Percentiles rank a stretch among this genome's conserved stretches.
phyloP scores from a whole-genome alignment of 176 grass and related monocot genomes.

The Paspalum notatum region DNA sequence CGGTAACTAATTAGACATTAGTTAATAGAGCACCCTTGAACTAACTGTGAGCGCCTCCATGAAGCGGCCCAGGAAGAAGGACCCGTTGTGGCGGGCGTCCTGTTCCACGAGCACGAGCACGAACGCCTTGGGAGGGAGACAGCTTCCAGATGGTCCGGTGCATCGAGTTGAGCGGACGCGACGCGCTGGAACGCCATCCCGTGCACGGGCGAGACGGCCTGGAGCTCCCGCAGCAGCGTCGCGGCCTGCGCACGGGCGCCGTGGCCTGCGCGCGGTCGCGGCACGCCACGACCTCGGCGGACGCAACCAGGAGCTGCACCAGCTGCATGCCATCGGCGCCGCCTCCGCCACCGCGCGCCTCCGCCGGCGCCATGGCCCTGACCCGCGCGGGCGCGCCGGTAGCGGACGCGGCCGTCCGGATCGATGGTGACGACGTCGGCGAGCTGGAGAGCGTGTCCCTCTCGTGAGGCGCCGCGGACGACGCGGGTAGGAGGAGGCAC shows the following conservation, averaged over 20 bases:
- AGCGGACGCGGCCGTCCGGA: neutral
- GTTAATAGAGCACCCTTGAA: too few species aligned
- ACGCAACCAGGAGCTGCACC: conserved; percentile 67
- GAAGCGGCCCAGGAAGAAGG: conserved; percentile 74
- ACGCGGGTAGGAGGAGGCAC: too few species aligned
- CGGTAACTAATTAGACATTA: too few species aligned
- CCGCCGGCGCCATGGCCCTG: neutral
- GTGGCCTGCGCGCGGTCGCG: conserved; percentile 68
- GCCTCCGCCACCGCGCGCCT: neutral
- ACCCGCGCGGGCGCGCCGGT: too few species aligned
- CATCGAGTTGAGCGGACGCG: conserved; percentile 60
- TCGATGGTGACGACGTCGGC: too few species aligned
- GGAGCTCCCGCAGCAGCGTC: too few species aligned
- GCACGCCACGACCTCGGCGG: conserved; percentile 78
- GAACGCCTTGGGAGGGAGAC: conserved; percentile 55
- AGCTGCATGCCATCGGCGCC: conserved; percentile 57
- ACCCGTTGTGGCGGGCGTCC: conserved; percentile 72
- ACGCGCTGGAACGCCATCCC: conserved; percentile 58
- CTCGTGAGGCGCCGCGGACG: too few species aligned
- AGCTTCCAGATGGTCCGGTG: conserved; percentile 57
- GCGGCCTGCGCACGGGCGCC: conserved; percentile 55
- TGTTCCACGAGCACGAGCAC: conserved; percentile 78
- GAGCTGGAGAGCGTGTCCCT: too few species aligned
- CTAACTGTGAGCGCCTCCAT: conserved; percentile 52
- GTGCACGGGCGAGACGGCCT: conserved; percentile 69